Evolutionary conservation across 2,329 filamentous ascomycete genomes (phyloP).

Genomic region (Cladophialophora chaetospira): DNA sequence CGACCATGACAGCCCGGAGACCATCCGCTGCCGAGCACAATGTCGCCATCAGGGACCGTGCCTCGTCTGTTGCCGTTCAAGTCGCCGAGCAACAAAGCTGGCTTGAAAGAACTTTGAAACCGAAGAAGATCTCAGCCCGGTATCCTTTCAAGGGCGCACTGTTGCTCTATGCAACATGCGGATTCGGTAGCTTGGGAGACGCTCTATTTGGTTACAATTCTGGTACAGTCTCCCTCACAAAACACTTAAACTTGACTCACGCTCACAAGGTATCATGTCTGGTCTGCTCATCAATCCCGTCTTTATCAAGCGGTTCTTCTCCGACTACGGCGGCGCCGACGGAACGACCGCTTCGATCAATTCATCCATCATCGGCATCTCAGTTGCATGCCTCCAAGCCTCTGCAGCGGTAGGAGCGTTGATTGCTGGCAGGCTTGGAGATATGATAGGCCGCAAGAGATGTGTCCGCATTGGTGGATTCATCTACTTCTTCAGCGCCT

Average conservation of each 20-base stretch:
- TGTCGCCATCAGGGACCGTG: background rate
- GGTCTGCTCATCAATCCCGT: background rate
- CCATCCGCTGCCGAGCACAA: background rate
- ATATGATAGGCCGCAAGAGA: background rate
- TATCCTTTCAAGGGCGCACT: background rate
- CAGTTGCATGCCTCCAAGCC: background rate
- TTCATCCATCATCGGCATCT: background rate
- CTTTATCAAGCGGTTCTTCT: background rate
- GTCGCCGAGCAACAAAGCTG: background rate
- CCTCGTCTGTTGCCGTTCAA: background rate
- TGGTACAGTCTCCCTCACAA: background rate
- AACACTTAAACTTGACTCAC: background rate
- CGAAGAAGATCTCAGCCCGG: background rate
- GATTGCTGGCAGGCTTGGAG: background rate
- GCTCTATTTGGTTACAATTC: background rate
- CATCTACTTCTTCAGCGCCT: background rate
- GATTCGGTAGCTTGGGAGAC: background rate
- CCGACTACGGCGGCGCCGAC: background rate
- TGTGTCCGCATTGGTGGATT: background rate
- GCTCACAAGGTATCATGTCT: background rate
- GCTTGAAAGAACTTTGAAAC: background rate
- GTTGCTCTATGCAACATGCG: background rate
- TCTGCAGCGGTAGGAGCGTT: background rate
- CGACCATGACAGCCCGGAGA: background rate
- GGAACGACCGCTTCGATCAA: background rate